Base-by-base conservation (phyloP, 768 basidiomycete species). In the Podaxis sp. region DNA sequence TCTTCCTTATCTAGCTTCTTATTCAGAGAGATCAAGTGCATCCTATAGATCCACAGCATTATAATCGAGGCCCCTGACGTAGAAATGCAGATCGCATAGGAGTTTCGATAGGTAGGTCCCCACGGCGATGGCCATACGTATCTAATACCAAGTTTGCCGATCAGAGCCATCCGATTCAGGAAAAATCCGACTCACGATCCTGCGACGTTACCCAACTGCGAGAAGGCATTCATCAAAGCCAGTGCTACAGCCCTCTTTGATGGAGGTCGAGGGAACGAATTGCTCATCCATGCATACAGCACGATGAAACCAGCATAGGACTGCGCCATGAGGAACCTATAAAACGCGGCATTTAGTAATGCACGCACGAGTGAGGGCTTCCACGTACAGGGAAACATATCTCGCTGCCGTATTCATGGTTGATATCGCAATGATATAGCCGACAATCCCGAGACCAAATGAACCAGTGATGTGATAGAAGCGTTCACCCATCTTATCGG, bases 221-320 rank as follows among this genome's bases (percentile, higher is more conserved):
- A 86, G 73, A 90, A 90, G 27, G 88, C 85, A 72, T 94, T 92
- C 70, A 93, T 83, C 67, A 90, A 76, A 11, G 91, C 93, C 63
- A 95, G 79, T 6, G 91, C 87, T 19, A 93, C 88, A 12, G 93
- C 90, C 9, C 93, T 86, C 74, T 94, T 94, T 43, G 91, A 86
- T 5, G 91, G 81, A 25, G 94, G 89, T 19, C 84, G 84, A 27
- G 92, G 85, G 75, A 96, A 75, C 17, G 76, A 77, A 65, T 79
- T 80, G 70, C 76, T 78, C 59, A 79, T 75, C 81, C 82, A 83
- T 19, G 81, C 76, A 63, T 75, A 75, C 47, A 90, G 81, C 57
- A 85, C 82, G 62, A 90, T 79, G 74, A 88, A 89, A 13, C 85
- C 89, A 0, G 88, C 80, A 65, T 89, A 91, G 4, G 84, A 84